A percentile compares a stretch with the other conserved stretches of the same genome.
Conservation (phyloP, 140 eudicot genomes). For the Flaveria floridana region DNA sequence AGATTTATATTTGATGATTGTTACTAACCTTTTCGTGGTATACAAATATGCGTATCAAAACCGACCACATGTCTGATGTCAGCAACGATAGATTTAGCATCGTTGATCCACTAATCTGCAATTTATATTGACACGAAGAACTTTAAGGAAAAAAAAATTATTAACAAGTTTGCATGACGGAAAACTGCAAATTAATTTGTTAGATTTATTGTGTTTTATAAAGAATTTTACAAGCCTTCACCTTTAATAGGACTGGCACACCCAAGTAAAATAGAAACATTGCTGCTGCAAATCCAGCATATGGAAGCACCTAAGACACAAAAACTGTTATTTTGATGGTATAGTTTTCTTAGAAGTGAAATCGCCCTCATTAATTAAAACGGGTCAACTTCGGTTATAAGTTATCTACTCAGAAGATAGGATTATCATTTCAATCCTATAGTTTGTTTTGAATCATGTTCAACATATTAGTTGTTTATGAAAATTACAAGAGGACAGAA, state of each 20-base stretch:
- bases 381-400: neutral
- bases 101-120: constrained; percentile 83
- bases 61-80: constrained; percentile 97
- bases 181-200: neutral
- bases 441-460: neutral
- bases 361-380: neutral
- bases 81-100: constrained; percentile 82
- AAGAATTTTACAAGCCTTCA: constrained; percentile 26
- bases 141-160: neutral
- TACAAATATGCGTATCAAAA: constrained; percentile 73
- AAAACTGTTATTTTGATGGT: neutral
- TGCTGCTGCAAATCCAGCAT: constrained; percentile 66
- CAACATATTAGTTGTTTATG: too few species aligned
- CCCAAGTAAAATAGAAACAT: constrained; percentile 89
- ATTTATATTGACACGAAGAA: constrained; percentile 7
- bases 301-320: constrained; percentile 63
- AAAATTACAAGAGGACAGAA: too few species aligned
- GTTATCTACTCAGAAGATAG: neutral
- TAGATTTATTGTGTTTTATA: constrained; percentile 11
- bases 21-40: constrained; percentile 75
- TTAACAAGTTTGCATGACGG: constrained; percentile 4
- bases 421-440: neutral
- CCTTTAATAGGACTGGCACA: constrained; percentile 78
- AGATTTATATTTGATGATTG: neutral
- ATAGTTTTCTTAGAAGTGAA: neutral